phyloP scores from a whole-genome alignment of 345 rosid species.

The Geranium brycei region DNA sequence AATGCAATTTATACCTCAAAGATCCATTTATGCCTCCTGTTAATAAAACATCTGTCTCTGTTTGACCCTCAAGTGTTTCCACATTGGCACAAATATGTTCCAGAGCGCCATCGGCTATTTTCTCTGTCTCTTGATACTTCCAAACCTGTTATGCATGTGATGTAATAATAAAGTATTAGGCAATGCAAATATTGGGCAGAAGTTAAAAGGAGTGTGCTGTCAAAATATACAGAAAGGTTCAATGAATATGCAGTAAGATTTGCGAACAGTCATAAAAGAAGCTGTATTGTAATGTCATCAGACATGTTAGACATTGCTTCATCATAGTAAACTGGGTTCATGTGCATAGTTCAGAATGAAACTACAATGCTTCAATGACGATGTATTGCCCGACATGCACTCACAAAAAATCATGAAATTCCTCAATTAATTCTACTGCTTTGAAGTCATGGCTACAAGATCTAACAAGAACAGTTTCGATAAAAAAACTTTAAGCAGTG shows the following conservation, averaged over 20 bases:
- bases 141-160: conserved; percentile 32
- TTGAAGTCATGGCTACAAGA: too few relatives aligned
- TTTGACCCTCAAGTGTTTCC: conserved; percentile 43
- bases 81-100: conserved; percentile 26
- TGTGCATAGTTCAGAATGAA: background rate
- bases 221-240: background rate
- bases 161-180: background rate
- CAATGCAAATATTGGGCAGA: background rate
- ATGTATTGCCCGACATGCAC: background rate
- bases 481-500: background rate
- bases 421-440: background rate
- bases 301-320: background rate
- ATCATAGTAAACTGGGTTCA: background rate
- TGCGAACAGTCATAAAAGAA: background rate
- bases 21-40: conserved; percentile 43
- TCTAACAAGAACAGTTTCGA: background rate
- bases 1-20: conserved; percentile 35
- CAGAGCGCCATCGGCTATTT: conserved; percentile 38
- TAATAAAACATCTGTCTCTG: conserved; percentile 27
- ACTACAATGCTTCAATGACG: background rate
- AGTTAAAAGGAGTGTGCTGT: background rate
- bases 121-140: conserved; percentile 34
- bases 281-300: background rate
- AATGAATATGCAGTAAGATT: background rate
- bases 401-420: background rate